A percentile compares a stretch with the other conserved stretches of the same genome.
Conservation (phyloP, 2,329 filamentous ascomycete genomes). For the Cladosporium sphaerospermum region DNA sequence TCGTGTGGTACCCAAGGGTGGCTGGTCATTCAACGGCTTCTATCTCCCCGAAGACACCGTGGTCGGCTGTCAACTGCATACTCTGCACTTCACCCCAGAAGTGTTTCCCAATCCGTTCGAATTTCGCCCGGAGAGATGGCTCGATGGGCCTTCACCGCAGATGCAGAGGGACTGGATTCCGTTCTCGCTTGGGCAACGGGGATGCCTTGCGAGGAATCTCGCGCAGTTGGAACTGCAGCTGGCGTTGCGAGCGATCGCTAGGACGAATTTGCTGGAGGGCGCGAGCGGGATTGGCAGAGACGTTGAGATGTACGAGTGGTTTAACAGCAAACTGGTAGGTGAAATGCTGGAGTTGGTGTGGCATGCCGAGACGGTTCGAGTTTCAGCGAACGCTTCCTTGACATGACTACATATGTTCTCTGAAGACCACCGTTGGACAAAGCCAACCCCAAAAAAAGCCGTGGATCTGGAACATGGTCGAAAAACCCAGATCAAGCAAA, state of each 20-base stretch:
- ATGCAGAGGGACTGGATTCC: conserved; percentile 43
- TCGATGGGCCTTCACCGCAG: conserved; percentile 28
- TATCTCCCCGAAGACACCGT: conserved; percentile 37
- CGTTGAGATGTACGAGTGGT: conserved; percentile 51
- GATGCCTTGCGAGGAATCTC: conserved; percentile 47
- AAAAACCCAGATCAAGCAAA: too few relatives aligned
- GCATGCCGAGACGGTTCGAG: conserved; percentile 1
- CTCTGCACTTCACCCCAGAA: conserved; percentile 41
- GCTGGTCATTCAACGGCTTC: conserved; percentile 29
- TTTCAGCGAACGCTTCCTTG: too few relatives aligned
- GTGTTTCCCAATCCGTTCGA: conserved; percentile 38
- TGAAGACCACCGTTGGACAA: too few relatives aligned
- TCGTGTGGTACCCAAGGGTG: conserved; percentile 40
- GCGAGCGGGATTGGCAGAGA: conserved; percentile 36
- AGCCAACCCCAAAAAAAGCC: too few relatives aligned
- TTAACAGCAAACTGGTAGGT: conserved; percentile 48
- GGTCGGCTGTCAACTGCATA: conserved; percentile 41
- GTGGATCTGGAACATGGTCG: too few relatives aligned
- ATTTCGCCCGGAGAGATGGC: conserved; percentile 48
- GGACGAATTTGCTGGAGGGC: conserved; percentile 40
- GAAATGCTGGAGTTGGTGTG: conserved; percentile 41
- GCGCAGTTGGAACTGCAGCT: conserved; percentile 40
- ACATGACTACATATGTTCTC: too few relatives aligned
- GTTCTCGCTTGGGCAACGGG: conserved; percentile 44
- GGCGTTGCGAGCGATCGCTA: conserved; percentile 38